phyloP scores from a whole-genome alignment of 2,329 filamentous ascomycete genomes.

The Xylaria sp. region DNA sequence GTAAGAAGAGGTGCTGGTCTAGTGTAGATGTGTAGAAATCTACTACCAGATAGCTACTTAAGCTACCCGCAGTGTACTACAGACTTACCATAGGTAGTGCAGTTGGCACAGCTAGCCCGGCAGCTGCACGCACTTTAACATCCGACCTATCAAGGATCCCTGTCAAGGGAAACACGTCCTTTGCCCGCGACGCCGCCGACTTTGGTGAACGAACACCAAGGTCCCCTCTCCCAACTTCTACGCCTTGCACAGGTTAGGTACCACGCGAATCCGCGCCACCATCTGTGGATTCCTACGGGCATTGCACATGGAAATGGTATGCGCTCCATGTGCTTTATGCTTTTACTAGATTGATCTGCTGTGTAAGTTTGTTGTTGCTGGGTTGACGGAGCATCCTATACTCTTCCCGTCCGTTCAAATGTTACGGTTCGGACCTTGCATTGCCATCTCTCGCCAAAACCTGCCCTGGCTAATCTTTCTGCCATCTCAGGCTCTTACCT shows the following conservation, averaged over 20 bases:
- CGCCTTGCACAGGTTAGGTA: neutral
- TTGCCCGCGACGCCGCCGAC: conserved; percentile 6
- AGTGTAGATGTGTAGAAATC: too few relatives aligned
- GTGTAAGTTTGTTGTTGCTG: conserved; percentile 4
- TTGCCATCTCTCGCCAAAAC: neutral
- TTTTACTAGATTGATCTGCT: neutral
- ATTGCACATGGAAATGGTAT: conserved; percentile 1
- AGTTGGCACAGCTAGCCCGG: conserved; percentile 19
- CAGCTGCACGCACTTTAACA: conserved; percentile 44
- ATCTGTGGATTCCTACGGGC: neutral
- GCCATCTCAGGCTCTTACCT: neutral
- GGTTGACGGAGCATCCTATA: neutral
- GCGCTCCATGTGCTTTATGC: neutral
- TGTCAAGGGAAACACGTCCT: conserved; percentile 22
- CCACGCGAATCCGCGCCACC: neutral
- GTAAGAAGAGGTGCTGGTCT: too few relatives aligned
- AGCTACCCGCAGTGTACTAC: too few relatives aligned
- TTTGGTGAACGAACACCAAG: neutral
- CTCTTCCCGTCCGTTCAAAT: neutral
- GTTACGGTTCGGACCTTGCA: neutral
- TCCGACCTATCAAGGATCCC: neutral
- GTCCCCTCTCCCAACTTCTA: neutral
- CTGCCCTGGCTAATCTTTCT: conserved; percentile 17
- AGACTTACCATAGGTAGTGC: too few relatives aligned
- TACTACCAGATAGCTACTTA: too few relatives aligned